Evolutionary conservation across 2,329 filamentous ascomycete genomes (phyloP).

Genomic region (Cladorrhinum sp.): DNA sequence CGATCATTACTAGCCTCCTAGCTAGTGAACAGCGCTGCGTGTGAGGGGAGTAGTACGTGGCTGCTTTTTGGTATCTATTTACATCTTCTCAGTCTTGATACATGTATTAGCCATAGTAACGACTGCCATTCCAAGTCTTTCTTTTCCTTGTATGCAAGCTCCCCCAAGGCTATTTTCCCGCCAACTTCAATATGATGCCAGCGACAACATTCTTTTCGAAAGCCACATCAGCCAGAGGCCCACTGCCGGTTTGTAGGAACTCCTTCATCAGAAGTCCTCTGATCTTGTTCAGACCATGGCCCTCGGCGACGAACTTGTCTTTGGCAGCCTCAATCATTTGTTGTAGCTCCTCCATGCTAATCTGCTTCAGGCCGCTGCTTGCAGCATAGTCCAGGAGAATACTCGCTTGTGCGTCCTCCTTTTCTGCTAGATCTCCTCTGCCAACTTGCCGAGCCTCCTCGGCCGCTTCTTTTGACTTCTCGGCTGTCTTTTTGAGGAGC

Average conservation of each 20-base stretch:
- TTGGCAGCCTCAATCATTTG: constrained; percentile 51
- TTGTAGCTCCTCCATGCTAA: constrained; percentile 58
- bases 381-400: constrained; percentile 65
- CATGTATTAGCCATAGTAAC: background rate
- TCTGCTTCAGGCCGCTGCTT: constrained; percentile 55
- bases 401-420: constrained; percentile 63
- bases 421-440: constrained; percentile 65
- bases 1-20: background rate
- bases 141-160: no score
- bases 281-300: constrained; percentile 43
- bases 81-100: background rate
- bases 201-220: background rate
- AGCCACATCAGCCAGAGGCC: background rate
- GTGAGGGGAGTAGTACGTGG: background rate
- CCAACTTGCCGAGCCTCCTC: constrained; percentile 63
- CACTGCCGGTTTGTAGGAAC: constrained; percentile 37
- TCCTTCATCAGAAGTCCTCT: constrained; percentile 64
- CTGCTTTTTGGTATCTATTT: background rate
- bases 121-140: background rate
- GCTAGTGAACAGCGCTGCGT: background rate
- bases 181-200: background rate
- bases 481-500: constrained; percentile 63
- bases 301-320: constrained; percentile 47
- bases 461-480: constrained; percentile 55
- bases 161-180: background rate